Evolutionary conservation across 2,329 filamentous ascomycete species (phyloP), one percentile per base, ranked within the genome.

Genomic region (Celoporthe dispersa): DNA sequence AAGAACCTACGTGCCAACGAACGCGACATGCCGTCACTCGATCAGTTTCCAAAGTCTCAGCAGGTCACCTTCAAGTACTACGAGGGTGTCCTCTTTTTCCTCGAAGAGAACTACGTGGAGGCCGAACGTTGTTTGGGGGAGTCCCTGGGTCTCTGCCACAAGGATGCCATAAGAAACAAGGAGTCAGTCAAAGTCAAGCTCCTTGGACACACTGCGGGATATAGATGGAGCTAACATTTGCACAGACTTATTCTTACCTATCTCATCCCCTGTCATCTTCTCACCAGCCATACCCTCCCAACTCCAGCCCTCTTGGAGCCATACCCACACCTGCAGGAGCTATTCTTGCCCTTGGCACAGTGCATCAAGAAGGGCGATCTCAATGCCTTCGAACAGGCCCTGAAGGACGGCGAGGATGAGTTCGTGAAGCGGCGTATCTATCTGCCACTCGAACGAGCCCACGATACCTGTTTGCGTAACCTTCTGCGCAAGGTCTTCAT

Each of bases 61-160:
- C 90, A 94, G 73, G 94, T 98, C 55, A 98, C 95, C 0, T 99
- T 97, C 83, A 95, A 94, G 78, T 99, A 98, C 81, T 98, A 98
- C 78, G 89, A 94, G 74, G 96, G 96, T 14, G 93, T 99, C 6
- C 88, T 99, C n/a, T 88, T 90, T 70, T 99, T 99, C 78, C 81
- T 99, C 6, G 94, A 98, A 73, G 97, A 99, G 78, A 94, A 98
- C 77, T 99, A 99, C 76, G 84, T 86, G 1, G 88, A 92, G 88
- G 93, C 94, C 0, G 94, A 97, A 80, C 88, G 91, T 74, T 87
- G 94, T 78, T 85, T 99, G 28, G 91, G 90, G 2, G 88, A 91
- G 77, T 95, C 96, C 39, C 96, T 92, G 88, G 83, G 86, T n/a
- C 84, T 93, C 74, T 98, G 96, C 78, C 90, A 95, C 76, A 89